Percentiles rank a stretch among this genome's conserved stretches.
These are phyloP conservation scores for Piloderma croceum DNA, from an alignment of 768 basidiomycete species.

Conservation along the genomic window DNA sequence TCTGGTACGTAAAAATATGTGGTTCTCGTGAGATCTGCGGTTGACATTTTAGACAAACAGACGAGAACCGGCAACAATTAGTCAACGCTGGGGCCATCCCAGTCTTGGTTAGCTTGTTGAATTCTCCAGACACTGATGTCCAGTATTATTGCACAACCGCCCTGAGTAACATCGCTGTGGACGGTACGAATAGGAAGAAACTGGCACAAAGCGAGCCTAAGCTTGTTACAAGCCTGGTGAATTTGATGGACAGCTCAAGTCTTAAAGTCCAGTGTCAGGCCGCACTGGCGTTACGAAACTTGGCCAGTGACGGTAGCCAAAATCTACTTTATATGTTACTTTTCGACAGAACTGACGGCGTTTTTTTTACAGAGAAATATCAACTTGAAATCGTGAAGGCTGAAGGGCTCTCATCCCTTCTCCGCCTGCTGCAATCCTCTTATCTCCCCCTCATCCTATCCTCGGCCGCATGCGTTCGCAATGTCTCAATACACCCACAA, in stretches of 20 bases:
- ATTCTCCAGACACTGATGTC: constrained; percentile 97
- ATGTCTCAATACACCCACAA: constrained; percentile 96
- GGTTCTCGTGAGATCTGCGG: not conserved
- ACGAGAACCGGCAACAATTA: constrained; percentile 97
- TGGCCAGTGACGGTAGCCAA: constrained; percentile 87
- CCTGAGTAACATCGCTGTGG: constrained; percentile 96
- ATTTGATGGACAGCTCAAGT: constrained; percentile 94
- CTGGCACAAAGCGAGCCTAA: constrained; percentile 91
- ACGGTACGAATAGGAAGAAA: constrained; percentile 93
- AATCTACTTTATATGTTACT: not conserved
- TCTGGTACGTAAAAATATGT: constrained; percentile 56
- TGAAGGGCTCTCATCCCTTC: constrained; percentile 84
- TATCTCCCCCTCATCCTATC: constrained; percentile 98
- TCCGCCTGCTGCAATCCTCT: constrained; percentile 92
- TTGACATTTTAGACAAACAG: constrained; percentile 32
- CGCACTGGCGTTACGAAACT: constrained; percentile 89
- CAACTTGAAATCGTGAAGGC: constrained; percentile 97
- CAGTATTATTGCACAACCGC: constrained; percentile 99
- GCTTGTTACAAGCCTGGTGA: constrained; percentile 87
- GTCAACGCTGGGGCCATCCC: constrained; percentile 98
- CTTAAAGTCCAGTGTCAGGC: constrained; percentile 99
- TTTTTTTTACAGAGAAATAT: constrained; percentile 73
- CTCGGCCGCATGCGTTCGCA: constrained; percentile 96
- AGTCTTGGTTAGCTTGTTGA: constrained; percentile 89
- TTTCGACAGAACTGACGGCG: not conserved